A percentile compares a stretch with the other conserved stretches of the same genome.
Conservation (phyloP, 768 basidiomycete species). For the Boletus insuetus region DNA sequence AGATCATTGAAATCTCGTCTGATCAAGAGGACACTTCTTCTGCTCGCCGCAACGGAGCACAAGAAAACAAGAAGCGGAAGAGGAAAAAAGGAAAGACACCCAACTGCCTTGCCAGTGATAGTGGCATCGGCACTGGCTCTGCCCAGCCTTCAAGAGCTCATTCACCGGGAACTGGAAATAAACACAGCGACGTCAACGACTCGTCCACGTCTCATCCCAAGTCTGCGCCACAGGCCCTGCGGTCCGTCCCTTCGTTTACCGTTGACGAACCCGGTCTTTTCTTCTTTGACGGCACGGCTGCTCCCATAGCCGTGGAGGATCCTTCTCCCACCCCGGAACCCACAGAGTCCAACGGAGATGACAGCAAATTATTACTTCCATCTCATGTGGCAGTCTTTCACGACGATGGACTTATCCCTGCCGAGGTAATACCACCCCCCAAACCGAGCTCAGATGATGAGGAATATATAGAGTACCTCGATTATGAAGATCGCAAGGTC, state of each 20-base stretch:
- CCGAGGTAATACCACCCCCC: conserved; percentile 45
- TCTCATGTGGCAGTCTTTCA: conserved; percentile 62
- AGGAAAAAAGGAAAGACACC: conserved; percentile 27
- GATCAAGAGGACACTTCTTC: conserved; percentile 16
- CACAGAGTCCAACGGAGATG: conserved; percentile 18
- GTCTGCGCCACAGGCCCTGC: conserved; percentile 39
- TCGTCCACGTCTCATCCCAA: conserved; percentile 28
- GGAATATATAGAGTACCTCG: conserved; percentile 75
- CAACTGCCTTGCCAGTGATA: conserved; percentile 13
- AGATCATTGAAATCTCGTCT: conserved; percentile 32
- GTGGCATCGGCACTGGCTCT: conserved; percentile 13
- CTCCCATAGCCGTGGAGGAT: conserved; percentile 30
- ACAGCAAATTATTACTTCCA: conserved; percentile 51
- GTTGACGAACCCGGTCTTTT: conserved; percentile 35
- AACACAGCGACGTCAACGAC: neutral
- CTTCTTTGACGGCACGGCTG: conserved; percentile 48
- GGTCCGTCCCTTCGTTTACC: conserved; percentile 13
- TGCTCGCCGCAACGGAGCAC: conserved; percentile 3
- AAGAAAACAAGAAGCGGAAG: conserved; percentile 23
- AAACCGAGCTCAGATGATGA: conserved; percentile 49
- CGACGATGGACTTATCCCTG: conserved; percentile 33
- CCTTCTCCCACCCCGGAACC: conserved; percentile 7
- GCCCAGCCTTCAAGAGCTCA: conserved; percentile 17
- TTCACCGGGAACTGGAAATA: conserved; percentile 13
- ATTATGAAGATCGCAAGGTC: conserved; percentile 66